Conservation (phyloP, 2,329 filamentous ascomycete species). For the Colletotrichum sidae region DNA sequence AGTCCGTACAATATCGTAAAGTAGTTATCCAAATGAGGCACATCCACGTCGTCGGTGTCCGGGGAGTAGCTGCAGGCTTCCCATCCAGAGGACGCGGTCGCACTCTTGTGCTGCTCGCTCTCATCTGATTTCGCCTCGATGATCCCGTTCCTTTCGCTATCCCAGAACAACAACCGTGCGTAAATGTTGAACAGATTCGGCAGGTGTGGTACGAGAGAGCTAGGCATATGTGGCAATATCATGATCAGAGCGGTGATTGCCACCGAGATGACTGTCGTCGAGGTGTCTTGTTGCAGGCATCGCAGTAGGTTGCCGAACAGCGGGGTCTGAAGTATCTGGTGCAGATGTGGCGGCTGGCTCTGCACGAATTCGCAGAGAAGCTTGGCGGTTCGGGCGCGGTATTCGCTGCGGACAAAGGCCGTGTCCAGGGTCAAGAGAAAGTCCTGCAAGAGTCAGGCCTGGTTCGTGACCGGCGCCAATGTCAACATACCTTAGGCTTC, state of each 20-base stretch:
- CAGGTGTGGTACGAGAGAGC: slow-evolving; percentile 74
- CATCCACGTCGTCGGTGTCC: slow-evolving; percentile 70
- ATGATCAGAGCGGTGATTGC: slow-evolving; percentile 82
- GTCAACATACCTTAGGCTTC: slow-evolving; percentile 64
- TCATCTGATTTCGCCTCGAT: slow-evolving; percentile 54
- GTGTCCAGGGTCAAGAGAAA: slow-evolving; percentile 75
- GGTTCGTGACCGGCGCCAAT: slow-evolving; percentile 6
- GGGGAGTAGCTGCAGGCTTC: slow-evolving; percentile 71
- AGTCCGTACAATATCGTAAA: slow-evolving; percentile 87
- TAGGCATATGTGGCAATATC: slow-evolving; percentile 85
- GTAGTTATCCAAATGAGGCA: slow-evolving; percentile 78
- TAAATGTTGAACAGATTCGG: slow-evolving; percentile 86
- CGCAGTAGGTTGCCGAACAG: slow-evolving; percentile 78
- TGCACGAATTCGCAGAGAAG: slow-evolving; percentile 80
- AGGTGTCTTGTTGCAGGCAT: slow-evolving; percentile 82
- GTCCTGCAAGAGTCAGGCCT: slow-evolving; percentile 56
- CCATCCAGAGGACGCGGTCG: slow-evolving; percentile 63
- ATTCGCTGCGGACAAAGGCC: slow-evolving; percentile 72
- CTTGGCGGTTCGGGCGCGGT: slow-evolving; percentile 72
- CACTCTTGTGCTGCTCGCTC: slow-evolving; percentile 45
- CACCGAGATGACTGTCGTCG: slow-evolving; percentile 80
- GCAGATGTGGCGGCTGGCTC: slow-evolving; percentile 82
- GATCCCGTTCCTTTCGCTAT: slow-evolving; percentile 61
- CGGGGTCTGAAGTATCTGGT: slow-evolving; percentile 77
- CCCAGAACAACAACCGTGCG: slow-evolving; percentile 83